Percentiles rank a stretch among this genome's conserved stretches.
Evolutionary conservation across 2,329 filamentous ascomycete species (phyloP).

Genomic region (Colletotrichum sublineola): DNA sequence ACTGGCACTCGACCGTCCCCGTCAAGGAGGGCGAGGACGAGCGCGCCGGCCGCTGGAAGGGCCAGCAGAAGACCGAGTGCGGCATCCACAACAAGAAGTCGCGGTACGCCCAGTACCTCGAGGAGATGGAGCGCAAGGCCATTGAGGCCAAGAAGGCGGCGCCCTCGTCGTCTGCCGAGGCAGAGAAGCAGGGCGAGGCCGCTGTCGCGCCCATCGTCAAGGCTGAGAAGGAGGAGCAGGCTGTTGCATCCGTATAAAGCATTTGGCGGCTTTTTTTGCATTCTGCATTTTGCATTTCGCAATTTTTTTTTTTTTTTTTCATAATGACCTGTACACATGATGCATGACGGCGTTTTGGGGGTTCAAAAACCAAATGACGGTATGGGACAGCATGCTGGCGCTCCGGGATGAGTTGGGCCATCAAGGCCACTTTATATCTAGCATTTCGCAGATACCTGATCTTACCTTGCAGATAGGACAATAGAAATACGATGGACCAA

Average conservation of each 20-base stretch:
- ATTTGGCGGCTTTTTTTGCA: not conserved
- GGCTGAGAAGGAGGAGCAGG: conserved; percentile 41
- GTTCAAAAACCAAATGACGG: conserved; percentile 25
- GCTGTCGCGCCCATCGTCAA: conserved; percentile 41
- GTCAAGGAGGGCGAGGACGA: conserved; percentile 94
- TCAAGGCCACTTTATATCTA: conserved; percentile 20
- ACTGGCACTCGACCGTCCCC: conserved; percentile 97
- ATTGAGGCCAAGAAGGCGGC: conserved; percentile 60
- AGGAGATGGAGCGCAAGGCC: conserved; percentile 78
- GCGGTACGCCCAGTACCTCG: conserved; percentile 88
- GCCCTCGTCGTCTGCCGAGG: conserved; percentile 43
- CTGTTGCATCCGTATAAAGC: conserved; percentile 20
- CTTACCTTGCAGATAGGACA: conserved; percentile 22
- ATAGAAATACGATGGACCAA: conserved; percentile 9
- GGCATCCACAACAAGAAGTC: conserved; percentile 99
- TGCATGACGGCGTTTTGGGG: conserved; percentile 39
- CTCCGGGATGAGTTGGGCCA: conserved; percentile 28
- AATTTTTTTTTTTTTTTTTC: not conserved
- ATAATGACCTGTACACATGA: conserved; percentile 41
- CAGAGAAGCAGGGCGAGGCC: conserved; percentile 42
- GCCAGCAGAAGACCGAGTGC: conserved; percentile 94
- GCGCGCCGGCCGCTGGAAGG: conserved; percentile 96
- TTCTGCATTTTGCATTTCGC: not conserved
- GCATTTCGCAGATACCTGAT: conserved; percentile 15
- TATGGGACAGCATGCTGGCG: conserved; percentile 38